phyloP scores from a whole-genome alignment of 2,329 filamentous ascomycete genomes.

The Colletotrichum zoysiae region DNA sequence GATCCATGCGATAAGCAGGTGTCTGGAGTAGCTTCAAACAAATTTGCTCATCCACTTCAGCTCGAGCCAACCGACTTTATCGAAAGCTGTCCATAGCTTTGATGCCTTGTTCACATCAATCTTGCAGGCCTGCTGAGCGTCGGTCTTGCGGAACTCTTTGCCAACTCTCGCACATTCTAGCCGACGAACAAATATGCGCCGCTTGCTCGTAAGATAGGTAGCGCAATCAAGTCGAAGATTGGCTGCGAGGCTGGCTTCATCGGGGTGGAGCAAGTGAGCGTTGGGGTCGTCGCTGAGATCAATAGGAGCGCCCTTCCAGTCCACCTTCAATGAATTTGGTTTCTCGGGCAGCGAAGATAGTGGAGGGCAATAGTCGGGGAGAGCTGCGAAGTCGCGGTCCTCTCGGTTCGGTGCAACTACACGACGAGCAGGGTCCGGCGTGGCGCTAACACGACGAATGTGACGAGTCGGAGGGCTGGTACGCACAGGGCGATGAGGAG shows the following conservation, averaged over 20 bases:
- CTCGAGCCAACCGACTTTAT: constrained; percentile 87
- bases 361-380: constrained; percentile 81
- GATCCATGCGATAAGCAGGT: constrained; percentile 24
- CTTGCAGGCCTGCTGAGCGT: constrained; percentile 96
- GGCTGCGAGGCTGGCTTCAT: constrained; percentile 82
- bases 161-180: constrained; percentile 74
- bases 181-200: constrained; percentile 86
- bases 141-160: constrained; percentile 94
- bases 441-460: constrained; percentile 56
- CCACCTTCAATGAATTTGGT: constrained; percentile 80
- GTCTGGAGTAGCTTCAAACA: constrained; percentile 45
- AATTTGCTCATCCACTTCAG: constrained; percentile 57
- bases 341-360: constrained; percentile 73
- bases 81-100: constrained; percentile 90
- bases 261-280: constrained; percentile 77
- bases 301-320: constrained; percentile 86
- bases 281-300: constrained; percentile 82
- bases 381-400: constrained; percentile 81
- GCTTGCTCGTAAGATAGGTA: constrained; percentile 92
- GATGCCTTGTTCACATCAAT: constrained; percentile 98
- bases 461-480: constrained; percentile 45
- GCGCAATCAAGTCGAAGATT: constrained; percentile 86
- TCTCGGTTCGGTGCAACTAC: constrained; percentile 77
- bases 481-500: constrained; percentile 54
- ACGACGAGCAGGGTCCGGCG: constrained; percentile 64